These are phyloP conservation scores for Fragaria vesca DNA, from an alignment of 306 rosid genomes.

Conservation along the genomic window DNA sequence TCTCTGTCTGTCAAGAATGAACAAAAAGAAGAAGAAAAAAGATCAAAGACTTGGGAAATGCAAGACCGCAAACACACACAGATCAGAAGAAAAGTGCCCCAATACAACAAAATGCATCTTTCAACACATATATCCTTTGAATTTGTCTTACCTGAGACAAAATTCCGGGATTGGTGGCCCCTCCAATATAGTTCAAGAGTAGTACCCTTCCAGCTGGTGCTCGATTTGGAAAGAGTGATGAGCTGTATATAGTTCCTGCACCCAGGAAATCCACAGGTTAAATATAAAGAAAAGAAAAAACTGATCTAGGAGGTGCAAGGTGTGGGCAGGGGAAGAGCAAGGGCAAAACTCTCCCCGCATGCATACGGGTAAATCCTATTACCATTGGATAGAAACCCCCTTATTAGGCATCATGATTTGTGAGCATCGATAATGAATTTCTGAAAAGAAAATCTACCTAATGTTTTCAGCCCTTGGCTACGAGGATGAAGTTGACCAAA, in stretches of 20 bases:
- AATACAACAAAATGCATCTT: background rate
- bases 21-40: background rate
- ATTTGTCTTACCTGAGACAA: slow-evolving; percentile 61
- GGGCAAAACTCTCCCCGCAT: background rate
- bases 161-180: slow-evolving; percentile 86
- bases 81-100: slow-evolving; percentile 12
- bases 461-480: slow-evolving; percentile 91
- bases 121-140: slow-evolving; percentile 25
- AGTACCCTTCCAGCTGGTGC: slow-evolving; percentile 91
- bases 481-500: slow-evolving; percentile 99
- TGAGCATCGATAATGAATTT: background rate
- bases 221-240: slow-evolving; percentile 92
- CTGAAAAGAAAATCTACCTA: slow-evolving; percentile 48
- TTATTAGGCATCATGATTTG: slow-evolving; percentile 9
- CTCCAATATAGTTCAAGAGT: slow-evolving; percentile 96
- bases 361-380: background rate
- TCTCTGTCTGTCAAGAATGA: slow-evolving; percentile 52
- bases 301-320: background rate
- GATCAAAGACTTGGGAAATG: background rate
- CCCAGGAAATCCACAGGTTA: slow-evolving; percentile 24
- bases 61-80: background rate
- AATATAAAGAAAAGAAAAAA: slow-evolving; percentile 19
- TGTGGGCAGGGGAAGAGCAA: background rate
- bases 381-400: background rate
- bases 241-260: slow-evolving; percentile 96